These are phyloP conservation scores for Plenodomus tracheiphilus DNA, from an alignment of 2,329 filamentous ascomycete genomes.

Conservation along the genomic window DNA sequence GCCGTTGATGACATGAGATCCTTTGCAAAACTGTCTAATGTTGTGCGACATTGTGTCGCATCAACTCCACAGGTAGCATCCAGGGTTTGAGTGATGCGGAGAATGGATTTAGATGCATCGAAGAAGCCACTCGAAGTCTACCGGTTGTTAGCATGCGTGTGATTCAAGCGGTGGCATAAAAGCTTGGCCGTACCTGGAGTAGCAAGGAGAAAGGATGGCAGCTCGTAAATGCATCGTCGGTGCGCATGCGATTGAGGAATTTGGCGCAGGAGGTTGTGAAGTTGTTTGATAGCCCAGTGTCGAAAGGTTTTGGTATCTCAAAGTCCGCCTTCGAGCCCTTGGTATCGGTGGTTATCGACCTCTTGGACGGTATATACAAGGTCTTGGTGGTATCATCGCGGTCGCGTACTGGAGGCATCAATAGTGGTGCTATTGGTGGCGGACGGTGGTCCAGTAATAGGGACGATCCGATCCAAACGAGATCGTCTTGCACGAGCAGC, in stretches of 20 bases:
- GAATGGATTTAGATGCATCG: conserved; percentile 69
- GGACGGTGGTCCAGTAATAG: conserved; percentile 36
- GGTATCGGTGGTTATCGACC: conserved; percentile 30
- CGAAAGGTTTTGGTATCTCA: conserved; percentile 50
- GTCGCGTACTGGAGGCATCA: conserved; percentile 39
- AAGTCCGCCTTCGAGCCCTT: conserved; percentile 23
- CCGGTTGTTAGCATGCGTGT: conserved; percentile 9
- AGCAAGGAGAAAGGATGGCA: conserved; percentile 87
- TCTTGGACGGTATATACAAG: conserved; percentile 26
- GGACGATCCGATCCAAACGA: conserved; percentile 35
- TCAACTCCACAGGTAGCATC: conserved; percentile 76
- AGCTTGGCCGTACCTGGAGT: conserved; percentile 63
- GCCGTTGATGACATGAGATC: conserved; percentile 65
- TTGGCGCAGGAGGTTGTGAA: conserved; percentile 61
- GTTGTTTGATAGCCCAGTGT: conserved; percentile 55
- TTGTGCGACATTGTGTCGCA: conserved; percentile 63
- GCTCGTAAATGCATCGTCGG: conserved; percentile 65
- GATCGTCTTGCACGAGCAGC: conserved; percentile 26
- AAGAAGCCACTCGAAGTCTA: conserved; percentile 87
- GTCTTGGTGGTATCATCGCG: conserved; percentile 28
- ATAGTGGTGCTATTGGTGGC: conserved; percentile 30
- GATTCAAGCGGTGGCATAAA: neutral
- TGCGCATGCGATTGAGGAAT: conserved; percentile 71
- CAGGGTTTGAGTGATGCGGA: conserved; percentile 74
- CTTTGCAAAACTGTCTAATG: conserved; percentile 67